phyloP scores from a whole-genome alignment of 1,284 basidiomycete species.

The Sanghuangporus sanghuang region DNA sequence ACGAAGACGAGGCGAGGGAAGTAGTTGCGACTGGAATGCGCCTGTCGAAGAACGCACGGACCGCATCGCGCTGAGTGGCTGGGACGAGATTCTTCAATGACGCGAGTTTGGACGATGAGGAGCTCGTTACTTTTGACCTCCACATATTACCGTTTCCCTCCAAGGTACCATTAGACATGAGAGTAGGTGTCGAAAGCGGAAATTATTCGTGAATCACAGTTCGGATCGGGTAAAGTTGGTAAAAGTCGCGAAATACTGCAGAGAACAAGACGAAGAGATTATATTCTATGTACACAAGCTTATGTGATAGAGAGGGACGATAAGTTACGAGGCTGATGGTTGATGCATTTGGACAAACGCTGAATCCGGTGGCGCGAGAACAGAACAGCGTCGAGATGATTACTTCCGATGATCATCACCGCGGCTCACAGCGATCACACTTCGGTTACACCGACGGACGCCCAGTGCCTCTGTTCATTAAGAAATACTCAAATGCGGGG shows the following conservation, averaged over 20 bases:
- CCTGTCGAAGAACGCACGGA: slow-evolving; percentile 24
- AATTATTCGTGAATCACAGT: not conserved
- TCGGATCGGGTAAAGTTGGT: not conserved
- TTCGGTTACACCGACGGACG: not conserved
- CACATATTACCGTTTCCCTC: not conserved
- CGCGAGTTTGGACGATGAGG: slow-evolving; percentile 30
- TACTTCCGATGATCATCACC: not conserved
- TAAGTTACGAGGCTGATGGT: not conserved
- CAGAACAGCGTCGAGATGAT: not conserved
- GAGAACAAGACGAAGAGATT: no score
- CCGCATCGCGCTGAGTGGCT: slow-evolving; percentile 28
- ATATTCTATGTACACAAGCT: no score
- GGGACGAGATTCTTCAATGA: slow-evolving; percentile 39
- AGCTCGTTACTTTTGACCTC: slow-evolving; percentile 1
- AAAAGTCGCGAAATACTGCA: no score
- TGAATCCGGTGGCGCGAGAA: not conserved
- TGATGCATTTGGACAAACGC: not conserved
- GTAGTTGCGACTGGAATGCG: slow-evolving; percentile 6
- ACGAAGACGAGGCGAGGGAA: not conserved
- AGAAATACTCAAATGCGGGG: not conserved
- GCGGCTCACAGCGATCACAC: not conserved
- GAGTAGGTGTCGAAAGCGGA: not conserved
- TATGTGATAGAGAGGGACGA: not conserved
- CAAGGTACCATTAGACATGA: slow-evolving; percentile 6
- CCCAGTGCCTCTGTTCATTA: not conserved